phyloP scores from a whole-genome alignment of 768 basidiomycete species.

The Pleurotus pulmonarius region DNA sequence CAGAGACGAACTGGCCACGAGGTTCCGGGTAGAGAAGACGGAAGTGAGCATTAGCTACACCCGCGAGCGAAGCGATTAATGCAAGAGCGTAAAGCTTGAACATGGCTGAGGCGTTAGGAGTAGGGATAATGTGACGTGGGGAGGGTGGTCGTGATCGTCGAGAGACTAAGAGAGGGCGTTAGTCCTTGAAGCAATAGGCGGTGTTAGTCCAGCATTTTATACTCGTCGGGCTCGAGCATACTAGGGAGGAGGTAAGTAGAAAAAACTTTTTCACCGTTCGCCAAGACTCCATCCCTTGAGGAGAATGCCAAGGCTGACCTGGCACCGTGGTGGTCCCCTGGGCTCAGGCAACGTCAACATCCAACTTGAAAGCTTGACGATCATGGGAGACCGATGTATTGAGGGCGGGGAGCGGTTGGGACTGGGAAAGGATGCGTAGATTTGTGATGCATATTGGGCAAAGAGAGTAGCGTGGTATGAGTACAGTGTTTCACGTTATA shows the following conservation, averaged over 20 bases:
- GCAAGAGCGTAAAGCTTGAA: conserved; percentile 31
- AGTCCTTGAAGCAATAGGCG: neutral
- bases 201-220: neutral
- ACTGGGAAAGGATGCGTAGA: no score
- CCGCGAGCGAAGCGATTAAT: conserved; percentile 30
- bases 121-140: neutral
- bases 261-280: conserved; percentile 5
- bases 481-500: neutral
- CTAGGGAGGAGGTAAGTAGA: neutral
- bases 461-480: no score
- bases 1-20: conserved; percentile 62
- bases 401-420: no score
- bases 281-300: no score
- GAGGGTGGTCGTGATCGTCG: neutral
- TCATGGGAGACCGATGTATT: no score
- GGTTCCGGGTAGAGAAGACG: conserved; percentile 67
- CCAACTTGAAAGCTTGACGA: no score
- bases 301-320: no score
- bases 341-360: no score
- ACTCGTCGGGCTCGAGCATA: conserved; percentile 1
- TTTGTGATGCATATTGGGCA: no score
- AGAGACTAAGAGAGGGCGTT: neutral
- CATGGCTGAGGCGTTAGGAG: conserved; percentile 12
- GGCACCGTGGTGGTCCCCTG: neutral
- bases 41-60: conserved; percentile 65